phyloP scores from a whole-genome alignment of 495 filamentous ascomycete genomes.

The Peziza echinospora region DNA sequence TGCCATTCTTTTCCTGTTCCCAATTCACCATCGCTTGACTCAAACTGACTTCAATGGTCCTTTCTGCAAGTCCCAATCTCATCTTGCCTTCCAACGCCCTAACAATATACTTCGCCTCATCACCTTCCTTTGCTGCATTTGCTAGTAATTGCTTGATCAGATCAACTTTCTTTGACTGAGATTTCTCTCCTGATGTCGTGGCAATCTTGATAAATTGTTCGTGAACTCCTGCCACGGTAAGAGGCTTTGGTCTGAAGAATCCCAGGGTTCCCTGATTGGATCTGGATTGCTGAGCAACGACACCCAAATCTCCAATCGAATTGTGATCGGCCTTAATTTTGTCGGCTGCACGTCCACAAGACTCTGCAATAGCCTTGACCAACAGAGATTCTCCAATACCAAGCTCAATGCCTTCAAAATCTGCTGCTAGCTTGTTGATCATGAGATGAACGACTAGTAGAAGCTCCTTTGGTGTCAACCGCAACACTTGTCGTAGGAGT shows the following conservation, averaged over 20 bases:
- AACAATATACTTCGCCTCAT: conserved; percentile 84
- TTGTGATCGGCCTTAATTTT: conserved; percentile 88
- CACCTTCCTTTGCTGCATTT: conserved; percentile 76
- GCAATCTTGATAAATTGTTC: conserved; percentile 77
- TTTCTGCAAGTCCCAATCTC: conserved; percentile 76
- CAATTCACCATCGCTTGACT: conserved; percentile 73
- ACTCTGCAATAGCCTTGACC: conserved; percentile 95
- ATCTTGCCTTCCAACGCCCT: conserved; percentile 88
- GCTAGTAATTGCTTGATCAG: conserved; percentile 88
- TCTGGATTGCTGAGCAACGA: conserved; percentile 87
- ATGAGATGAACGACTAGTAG: conserved; percentile 76
- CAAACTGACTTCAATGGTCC: conserved; percentile 68
- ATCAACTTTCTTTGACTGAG: conserved; percentile 76
- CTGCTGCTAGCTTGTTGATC: conserved; percentile 93
- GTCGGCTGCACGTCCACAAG: conserved; percentile 63
- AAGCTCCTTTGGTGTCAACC: conserved; percentile 73
- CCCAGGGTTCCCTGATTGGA: conserved; percentile 93
- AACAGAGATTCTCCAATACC: conserved; percentile 94
- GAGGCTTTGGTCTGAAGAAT: conserved; percentile 54
- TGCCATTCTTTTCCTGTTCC: conserved; percentile 43
- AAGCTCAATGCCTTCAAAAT: conserved; percentile 87
- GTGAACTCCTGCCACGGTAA: conserved; percentile 72
- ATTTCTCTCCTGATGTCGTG: conserved; percentile 62
- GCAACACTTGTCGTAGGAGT: conserved; percentile 78
- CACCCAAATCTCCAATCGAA: conserved; percentile 82